Base-by-base conservation (phyloP, 2,329 filamentous ascomycete genomes). In the Ophiostoma populinum region DNA sequence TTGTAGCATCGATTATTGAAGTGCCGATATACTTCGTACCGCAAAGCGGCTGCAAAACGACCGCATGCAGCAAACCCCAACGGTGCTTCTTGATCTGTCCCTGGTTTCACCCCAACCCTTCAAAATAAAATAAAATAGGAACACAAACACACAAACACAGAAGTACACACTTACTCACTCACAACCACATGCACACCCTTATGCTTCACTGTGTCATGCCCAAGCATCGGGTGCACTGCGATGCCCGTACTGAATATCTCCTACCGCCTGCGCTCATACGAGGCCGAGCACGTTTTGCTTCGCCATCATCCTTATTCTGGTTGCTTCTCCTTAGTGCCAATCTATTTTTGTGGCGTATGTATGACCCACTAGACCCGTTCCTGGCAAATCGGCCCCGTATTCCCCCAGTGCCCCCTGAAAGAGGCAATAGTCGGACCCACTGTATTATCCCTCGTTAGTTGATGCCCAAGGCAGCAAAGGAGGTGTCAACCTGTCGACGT, bases 401-500 rank as follows among this genome's bases (percentile, higher is more conserved):
- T 18, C n/a, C 7, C 7, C 13, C 18, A 13, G 12, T 11, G 17
- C 6, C 22, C 38, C 36, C 26, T 34, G 18, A 29, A 21, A 22
- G 6, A 11, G 3, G n/a, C n/a, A n/a, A n/a, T n/a, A n/a, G 31
- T n/a, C 25, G 35, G 33, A 33, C 37, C 35, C 27, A 24, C 11
- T 16, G 21, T 5, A 13, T 8, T 7, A 32, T 36, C 39, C 39
- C 20, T 38, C 19, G 13, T 24, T 16, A 6, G 10, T 25, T n/a
- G 8, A 6, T 40, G 43, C 43, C 43, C 44, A 22, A 45, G 43
- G 43, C 43, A 30, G 1, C 20, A 36, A 28, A 6, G 5, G 7
- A 18, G 16, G 11, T 10, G 13, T 17, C 15, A 34, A 42, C 38
- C 3, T 32, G 40, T 13, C 40, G 30, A 45, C 42, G 43, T 45